Evolutionary conservation across 2,329 filamentous ascomycete genomes (phyloP).

Genomic region (Trichoderma afroharzianum): DNA sequence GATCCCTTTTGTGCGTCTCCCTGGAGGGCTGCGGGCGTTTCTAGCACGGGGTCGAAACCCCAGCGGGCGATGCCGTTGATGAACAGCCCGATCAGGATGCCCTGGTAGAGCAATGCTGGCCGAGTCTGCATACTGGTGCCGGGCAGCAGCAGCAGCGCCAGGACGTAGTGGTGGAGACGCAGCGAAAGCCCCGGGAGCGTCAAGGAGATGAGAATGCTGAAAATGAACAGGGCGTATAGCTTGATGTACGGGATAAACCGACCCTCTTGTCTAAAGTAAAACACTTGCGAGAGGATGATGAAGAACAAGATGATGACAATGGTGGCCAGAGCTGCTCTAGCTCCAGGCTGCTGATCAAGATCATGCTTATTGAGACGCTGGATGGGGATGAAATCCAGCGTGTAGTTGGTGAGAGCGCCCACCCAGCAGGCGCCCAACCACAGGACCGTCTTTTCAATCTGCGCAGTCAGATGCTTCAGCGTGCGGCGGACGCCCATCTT

Average conservation of each 20-base stretch:
- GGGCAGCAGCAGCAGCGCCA: conserved; percentile 80
- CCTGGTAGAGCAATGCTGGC: conserved; percentile 81
- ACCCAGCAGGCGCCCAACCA: conserved; percentile 92
- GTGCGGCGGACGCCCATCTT: conserved; percentile 74
- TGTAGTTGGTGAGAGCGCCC: conserved; percentile 90
- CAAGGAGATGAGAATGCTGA: conserved; percentile 66
- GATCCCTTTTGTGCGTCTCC: conserved; percentile 64
- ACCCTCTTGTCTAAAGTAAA: conserved; percentile 81
- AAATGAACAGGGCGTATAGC: conserved; percentile 68
- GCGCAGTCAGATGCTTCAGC: conserved; percentile 69
- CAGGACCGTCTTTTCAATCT: conserved; percentile 83
- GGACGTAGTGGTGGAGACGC: conserved; percentile 91
- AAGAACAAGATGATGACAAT: conserved; percentile 68
- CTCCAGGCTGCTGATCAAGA: conserved; percentile 82
- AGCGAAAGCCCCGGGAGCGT: conserved; percentile 73
- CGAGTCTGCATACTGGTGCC: conserved; percentile 88
- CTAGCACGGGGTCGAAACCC: conserved; percentile 86
- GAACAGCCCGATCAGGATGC: conserved; percentile 83
- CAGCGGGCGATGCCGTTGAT: conserved; percentile 91
- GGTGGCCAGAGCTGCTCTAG: conserved; percentile 73
- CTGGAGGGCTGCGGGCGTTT: conserved; percentile 71
- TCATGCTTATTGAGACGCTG: conserved; percentile 88
- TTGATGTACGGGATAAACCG: conserved; percentile 73
- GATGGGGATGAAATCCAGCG: conserved; percentile 90
- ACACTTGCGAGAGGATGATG: conserved; percentile 73